Base-by-base conservation (phyloP, 768 basidiomycete genomes). In the Leccinellum albellum region DNA sequence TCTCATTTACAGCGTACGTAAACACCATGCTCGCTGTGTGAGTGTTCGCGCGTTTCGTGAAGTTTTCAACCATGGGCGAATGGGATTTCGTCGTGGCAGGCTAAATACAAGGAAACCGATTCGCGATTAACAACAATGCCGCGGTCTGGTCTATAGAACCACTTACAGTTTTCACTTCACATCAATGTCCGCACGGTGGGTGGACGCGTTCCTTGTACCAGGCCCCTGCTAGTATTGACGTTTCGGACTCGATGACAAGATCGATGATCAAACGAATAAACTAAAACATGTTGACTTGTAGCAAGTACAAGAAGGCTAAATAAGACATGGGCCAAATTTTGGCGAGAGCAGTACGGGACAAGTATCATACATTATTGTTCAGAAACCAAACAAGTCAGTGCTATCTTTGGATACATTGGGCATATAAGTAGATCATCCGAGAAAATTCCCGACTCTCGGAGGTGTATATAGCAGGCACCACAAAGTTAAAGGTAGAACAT, bases 401-500 rank as follows among this genome's bases (percentile, higher is more conserved):
- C 53, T 17, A 21, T 8, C 45, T 42, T 9, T 26, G n/a, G 37
- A 21, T 40, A 53, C 28, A 44, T 26, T 13, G 20, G 35, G 26
- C 40, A 6, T 23, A 13, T 40, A 40, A 40, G 20, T 3, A 56
- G 47, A 54, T 42, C 10, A 35, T 44, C 29, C n/a, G 48, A 49
- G 40, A 13, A 23, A 55, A 33, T 26, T 21, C 9, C 7, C 13
- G 12, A 17, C 47, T 29, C 49, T 9, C 2, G 3, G 26, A 57
- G 51, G 48, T 9, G 48, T 21, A 29, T 17, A 32, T 24, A 24
- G 23, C 37, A 31, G 46, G 35, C 3, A 42, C 20, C 12, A 17
- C 1, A 21, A 23, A 10, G 31, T 77, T 60, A 89, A n/a, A 90
- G 74, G 70, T 91, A 91, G 64, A 81, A 91, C 88, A 91, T 91